Evolutionary conservation across 1,284 basidiomycete species (phyloP), one percentile per base, ranked within the genome.

Genomic region (Stereum hirsutum): DNA sequence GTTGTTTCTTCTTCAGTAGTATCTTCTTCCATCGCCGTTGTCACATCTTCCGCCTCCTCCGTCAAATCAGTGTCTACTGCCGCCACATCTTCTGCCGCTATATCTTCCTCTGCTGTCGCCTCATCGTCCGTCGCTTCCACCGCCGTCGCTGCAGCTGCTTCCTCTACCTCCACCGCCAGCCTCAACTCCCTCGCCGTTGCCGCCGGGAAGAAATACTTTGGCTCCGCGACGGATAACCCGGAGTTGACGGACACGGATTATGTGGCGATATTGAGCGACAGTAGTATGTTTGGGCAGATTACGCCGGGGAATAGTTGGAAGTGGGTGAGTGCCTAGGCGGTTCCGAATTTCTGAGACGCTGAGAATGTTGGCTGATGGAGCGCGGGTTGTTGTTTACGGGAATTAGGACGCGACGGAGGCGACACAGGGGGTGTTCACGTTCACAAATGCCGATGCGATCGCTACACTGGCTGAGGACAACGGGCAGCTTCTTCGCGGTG

Each of bases 281-380:
- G 56, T 19, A 53, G 56, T 5, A 62, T 68, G 46, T 78, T 77
- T 50, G 64, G 63, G 28, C 70, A 74, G 49, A 58, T 75, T 37
- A 77, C 75, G 6, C 64, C 74, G 3, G 71, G 64, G 17, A 75
- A 75, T 54, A 70, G 66, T 47, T 72, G 75, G 72, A 75, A 75
- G 67, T 75, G 73, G 74, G 72, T 69, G 38, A 14, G 60, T 43
- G 30, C 21, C 17, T 19, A 19, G 8, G 19, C 17, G 27, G 17
- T 19, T n/a, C 4, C 14, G 20, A 32, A n/a, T 14, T 37, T 23
- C 19, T 28, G 12, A 35, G 4, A 12, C 14, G 4, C 15, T 23
- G 12, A 41, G 20, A 23, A 21, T 6, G n/a, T 23, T 23, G 15
- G 15, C 34, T 25, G 14, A n/a, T n/a, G n/a, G n/a, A n/a, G n/a